Conservation (phyloP, 371 early-diverging fungal species). For the Rhizopus sp. region DNA sequence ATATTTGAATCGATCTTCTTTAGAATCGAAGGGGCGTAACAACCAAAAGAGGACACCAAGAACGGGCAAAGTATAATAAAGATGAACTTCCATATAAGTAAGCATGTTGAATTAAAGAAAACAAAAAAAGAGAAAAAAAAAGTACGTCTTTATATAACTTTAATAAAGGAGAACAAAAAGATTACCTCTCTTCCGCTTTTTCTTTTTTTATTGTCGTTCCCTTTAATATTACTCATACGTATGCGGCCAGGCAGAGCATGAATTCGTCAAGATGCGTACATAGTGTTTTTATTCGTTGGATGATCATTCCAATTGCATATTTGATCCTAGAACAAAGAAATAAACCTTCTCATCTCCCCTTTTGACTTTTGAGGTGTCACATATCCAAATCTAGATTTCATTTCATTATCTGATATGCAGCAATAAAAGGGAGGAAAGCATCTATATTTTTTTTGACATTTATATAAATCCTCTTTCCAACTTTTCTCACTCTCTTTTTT, state of each 20-base stretch:
- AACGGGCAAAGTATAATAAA: constrained; percentile 58
- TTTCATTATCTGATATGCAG: neutral
- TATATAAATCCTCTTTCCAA: neutral
- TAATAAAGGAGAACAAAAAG: neutral
- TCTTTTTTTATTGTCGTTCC: too few relatives aligned
- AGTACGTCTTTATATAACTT: neutral
- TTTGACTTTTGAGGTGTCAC: too few relatives aligned
- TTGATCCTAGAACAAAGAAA: too few relatives aligned
- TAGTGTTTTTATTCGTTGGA: too few relatives aligned
- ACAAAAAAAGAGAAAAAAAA: constrained; percentile 5
- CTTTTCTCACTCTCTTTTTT: constrained; percentile 7
- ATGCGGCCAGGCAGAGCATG: too few relatives aligned
- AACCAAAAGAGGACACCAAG: constrained; percentile 37
- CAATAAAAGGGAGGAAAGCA: neutral
- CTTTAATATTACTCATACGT: too few relatives aligned
- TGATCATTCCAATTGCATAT: too few relatives aligned
- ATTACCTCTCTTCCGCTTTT: too few relatives aligned
- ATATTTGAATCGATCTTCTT: constrained; percentile 45
- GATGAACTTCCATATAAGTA: constrained; percentile 63
- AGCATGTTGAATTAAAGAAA: constrained; percentile 26
- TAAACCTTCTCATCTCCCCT: too few relatives aligned
- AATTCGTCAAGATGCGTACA: too few relatives aligned
- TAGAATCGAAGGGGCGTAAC: constrained; percentile 42
- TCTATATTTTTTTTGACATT: neutral
- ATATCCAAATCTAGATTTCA: too few relatives aligned